phyloP scores from a whole-genome alignment of 177 flowering plant species.

The Tripterygium wilfordii region DNA sequence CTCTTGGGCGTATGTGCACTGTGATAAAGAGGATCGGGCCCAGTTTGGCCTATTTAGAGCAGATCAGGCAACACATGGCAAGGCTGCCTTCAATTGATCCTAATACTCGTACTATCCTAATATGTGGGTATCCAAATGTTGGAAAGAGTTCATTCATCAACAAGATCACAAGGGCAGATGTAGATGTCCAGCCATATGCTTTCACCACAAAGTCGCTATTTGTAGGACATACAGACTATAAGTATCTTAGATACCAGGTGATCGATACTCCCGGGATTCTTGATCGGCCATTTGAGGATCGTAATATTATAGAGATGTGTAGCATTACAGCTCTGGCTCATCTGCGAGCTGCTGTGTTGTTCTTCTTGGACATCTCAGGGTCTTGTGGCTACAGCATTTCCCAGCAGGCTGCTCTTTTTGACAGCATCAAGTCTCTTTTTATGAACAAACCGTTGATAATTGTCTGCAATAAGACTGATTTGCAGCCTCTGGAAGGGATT shows the following conservation, averaged over 20 bases:
- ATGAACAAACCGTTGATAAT: constrained; percentile 80
- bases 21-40: constrained; percentile 54
- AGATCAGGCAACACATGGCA: constrained; percentile 68
- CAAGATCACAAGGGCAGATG: constrained; percentile 69
- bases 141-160: constrained; percentile 70
- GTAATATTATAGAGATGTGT: constrained; percentile 93
- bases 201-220: constrained; percentile 73
- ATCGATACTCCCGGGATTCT: constrained; percentile 74
- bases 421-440: constrained; percentile 83
- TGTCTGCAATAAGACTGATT: constrained; percentile 89
- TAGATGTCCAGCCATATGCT: constrained; percentile 73
- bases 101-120: constrained; percentile 56
- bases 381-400: constrained; percentile 88
- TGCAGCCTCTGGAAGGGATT: constrained; percentile 75
- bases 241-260: constrained; percentile 59
- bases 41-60: constrained; percentile 64
- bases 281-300: constrained; percentile 89
- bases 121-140: constrained; percentile 73
- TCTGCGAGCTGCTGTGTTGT: constrained; percentile 79
- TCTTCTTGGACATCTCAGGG: constrained; percentile 82
- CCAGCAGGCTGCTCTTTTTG: constrained; percentile 87
- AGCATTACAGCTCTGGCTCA: constrained; percentile 91
- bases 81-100: constrained; percentile 71
- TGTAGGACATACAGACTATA: constrained; percentile 69
- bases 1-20: constrained; percentile 68